These are phyloP conservation scores for Phyllosticta capitalensis DNA, from an alignment of 2,329 filamentous ascomycete species.

Conservation along the genomic window DNA sequence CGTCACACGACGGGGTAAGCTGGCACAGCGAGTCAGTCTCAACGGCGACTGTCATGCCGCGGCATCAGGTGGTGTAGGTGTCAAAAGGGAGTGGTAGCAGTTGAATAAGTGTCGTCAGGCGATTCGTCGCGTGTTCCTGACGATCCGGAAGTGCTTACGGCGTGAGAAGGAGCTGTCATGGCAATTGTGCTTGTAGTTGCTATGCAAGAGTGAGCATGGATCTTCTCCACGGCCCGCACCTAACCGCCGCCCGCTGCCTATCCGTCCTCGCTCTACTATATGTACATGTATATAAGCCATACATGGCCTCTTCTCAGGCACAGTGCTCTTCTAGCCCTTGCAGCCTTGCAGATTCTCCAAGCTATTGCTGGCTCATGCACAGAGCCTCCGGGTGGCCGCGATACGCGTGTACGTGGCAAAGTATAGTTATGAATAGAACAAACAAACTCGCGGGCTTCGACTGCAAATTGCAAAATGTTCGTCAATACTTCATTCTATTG, in stretches of 20 bases:
- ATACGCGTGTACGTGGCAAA: background rate
- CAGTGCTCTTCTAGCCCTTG: too few relatives aligned
- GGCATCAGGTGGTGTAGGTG: slow-evolving; percentile 1
- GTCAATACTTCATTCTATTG: background rate
- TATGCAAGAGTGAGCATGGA: too few relatives aligned
- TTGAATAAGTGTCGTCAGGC: background rate
- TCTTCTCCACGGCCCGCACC: too few relatives aligned
- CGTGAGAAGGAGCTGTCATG: background rate
- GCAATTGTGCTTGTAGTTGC: background rate
- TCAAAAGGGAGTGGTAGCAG: background rate
- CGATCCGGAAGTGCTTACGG: background rate
- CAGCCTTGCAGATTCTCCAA: too few relatives aligned
- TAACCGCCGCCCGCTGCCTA: too few relatives aligned
- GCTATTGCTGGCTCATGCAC: too few relatives aligned
- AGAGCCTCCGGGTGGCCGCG: too few relatives aligned
- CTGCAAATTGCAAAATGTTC: background rate
- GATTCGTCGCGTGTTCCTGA: slow-evolving; percentile 6
- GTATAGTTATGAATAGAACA: background rate
- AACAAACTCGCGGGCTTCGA: background rate
- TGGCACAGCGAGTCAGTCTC: background rate
- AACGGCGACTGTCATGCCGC: background rate
- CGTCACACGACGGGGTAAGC: slow-evolving; percentile 6
- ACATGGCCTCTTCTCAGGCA: too few relatives aligned
- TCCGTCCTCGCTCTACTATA: too few relatives aligned
- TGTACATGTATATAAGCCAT: too few relatives aligned